A percentile compares a stretch with the other conserved stretches of the same genome.
Evolutionary conservation across 345 rosid genomes (phyloP).

Genomic region (Jatropha curcas): DNA sequence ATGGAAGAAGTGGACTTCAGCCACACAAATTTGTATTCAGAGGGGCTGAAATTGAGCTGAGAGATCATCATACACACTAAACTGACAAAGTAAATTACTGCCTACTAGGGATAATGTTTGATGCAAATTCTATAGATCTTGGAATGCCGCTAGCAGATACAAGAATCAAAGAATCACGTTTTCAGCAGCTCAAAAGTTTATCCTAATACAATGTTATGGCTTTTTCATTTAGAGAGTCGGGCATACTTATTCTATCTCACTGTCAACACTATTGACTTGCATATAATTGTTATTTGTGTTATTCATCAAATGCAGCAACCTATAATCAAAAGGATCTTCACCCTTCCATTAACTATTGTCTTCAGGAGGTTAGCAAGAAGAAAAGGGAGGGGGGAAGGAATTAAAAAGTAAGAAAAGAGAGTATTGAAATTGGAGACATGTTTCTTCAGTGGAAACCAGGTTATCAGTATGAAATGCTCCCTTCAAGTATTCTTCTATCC

Average conservation of each 20-base stretch:
- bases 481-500: neutral
- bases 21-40: neutral
- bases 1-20: neutral
- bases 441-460: neutral
- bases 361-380: neutral
- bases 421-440: neutral
- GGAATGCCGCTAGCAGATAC: neutral
- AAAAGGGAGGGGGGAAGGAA: neutral
- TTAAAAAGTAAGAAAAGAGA: neutral
- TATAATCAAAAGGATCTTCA: neutral
- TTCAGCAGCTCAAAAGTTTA: neutral
- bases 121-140: neutral
- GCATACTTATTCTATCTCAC: neutral
- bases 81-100: neutral
- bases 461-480: constrained; percentile 8
- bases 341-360: neutral
- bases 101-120: too few relatives aligned
- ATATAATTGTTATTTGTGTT: neutral
- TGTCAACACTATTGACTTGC: neutral
- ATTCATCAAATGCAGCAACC: neutral
- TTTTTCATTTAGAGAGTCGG: neutral
- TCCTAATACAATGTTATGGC: neutral
- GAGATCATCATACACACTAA: neutral
- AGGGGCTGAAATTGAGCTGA: constrained; percentile 7
- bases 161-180: neutral